phyloP scores from a whole-genome alignment of 257 asterid genomes.

The Solanum chaucha region DNA sequence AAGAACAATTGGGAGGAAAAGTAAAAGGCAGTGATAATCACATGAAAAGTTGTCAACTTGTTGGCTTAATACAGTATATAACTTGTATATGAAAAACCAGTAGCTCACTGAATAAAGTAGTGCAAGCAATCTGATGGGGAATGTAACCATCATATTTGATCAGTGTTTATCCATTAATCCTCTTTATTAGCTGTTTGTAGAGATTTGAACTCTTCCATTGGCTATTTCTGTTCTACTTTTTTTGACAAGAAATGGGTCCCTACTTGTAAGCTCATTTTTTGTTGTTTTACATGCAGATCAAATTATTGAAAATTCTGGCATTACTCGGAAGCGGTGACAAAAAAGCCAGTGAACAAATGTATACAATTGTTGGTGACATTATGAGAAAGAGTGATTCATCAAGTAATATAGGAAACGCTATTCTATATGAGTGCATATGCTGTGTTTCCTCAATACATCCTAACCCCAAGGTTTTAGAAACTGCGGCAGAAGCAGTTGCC shows the following conservation, averaged over 20 bases:
- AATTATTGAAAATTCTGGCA: slow-evolving; percentile 74
- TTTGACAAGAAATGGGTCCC: background rate
- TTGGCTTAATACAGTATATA: background rate
- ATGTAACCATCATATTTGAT: background rate
- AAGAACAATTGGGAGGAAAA: background rate
- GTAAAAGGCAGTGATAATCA: background rate
- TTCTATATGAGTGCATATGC: slow-evolving; percentile 88
- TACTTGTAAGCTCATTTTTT: background rate
- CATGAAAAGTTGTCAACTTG: background rate
- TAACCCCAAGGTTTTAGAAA: slow-evolving; percentile 71
- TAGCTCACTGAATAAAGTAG: background rate
- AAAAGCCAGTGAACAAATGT: slow-evolving; percentile 92
- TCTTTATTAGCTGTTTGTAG: background rate
- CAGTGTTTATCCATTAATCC: background rate
- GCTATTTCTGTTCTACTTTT: background rate
- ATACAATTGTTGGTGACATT: slow-evolving; percentile 77
- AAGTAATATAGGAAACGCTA: slow-evolving; percentile 86
- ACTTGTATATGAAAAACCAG: background rate
- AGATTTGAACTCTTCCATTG: background rate
- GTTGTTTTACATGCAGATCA: slow-evolving; percentile 44
- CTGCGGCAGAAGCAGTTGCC: slow-evolving; percentile 87
- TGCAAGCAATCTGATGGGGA: background rate
- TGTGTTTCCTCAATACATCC: slow-evolving; percentile 84
- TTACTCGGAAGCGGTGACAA: slow-evolving; percentile 79
- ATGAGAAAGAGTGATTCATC: slow-evolving; percentile 80